Conservation (phyloP, 1,284 basidiomycete genomes). For the Hemileia vastatrix region DNA sequence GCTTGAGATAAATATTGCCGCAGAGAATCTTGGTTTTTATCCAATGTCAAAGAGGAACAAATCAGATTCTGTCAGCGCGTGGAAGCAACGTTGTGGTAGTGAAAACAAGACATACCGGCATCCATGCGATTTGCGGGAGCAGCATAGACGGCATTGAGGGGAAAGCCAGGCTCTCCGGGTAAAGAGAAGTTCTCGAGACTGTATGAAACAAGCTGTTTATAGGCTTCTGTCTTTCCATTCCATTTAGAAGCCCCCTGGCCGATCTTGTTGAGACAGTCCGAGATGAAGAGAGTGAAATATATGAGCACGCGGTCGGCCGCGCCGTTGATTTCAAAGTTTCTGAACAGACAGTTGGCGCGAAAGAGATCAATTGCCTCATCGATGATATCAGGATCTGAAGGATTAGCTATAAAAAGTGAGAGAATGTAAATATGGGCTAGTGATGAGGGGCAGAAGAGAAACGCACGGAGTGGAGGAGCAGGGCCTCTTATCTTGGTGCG, state of each 20-base stretch:
- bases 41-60: not conserved
- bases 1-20: constrained; percentile 85
- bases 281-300: constrained; percentile 94
- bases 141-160: constrained; percentile 84
- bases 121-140: constrained; percentile 66
- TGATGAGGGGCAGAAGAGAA: constrained; percentile 12
- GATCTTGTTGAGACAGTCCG: constrained; percentile 88
- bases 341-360: constrained; percentile 96
- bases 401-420: constrained; percentile 53
- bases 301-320: constrained; percentile 92
- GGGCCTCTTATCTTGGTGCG: constrained; percentile 83
- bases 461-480: constrained; percentile 63
- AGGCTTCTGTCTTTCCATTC: constrained; percentile 12
- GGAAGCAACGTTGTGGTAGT: constrained; percentile 29
- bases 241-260: constrained; percentile 46
- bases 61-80: not conserved
- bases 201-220: constrained; percentile 46
- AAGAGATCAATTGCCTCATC: constrained; percentile 96
- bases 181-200: constrained; percentile 77
- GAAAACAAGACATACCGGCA: constrained; percentile 55
- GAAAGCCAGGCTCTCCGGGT: constrained; percentile 92
- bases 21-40: constrained; percentile 69
- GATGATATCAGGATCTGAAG: constrained; percentile 73
- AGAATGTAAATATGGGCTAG: constrained; percentile 39
- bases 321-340: constrained; percentile 99